Base-by-base conservation (phyloP, 2,329 filamentous ascomycete genomes). In the Emmonsiellopsis sp. region DNA sequence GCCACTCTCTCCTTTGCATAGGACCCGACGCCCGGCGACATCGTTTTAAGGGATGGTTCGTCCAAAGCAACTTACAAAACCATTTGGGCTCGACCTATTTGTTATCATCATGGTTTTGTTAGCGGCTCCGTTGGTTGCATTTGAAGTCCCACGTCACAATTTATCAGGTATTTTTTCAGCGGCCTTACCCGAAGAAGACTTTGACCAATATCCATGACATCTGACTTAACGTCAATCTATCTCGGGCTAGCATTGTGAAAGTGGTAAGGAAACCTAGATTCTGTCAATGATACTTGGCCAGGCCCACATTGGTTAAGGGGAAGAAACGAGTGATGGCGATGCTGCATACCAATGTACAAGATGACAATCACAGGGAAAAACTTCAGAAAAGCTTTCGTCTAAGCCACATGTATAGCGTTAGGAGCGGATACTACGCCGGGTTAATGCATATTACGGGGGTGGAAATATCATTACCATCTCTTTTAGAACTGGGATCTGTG, bases 341-440 rank as follows among this genome's bases (percentile, higher is more conserved):
- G 42, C 21, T 17, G 10, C 66, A 56, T 63, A 82, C 80, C 88
- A 47, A 93, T 73, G 65, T 95, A 95, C 51, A 95, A 73, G 52
- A 95, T 86, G 47, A 88, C 74, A 43, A 94, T 87, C 31, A 92
- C 77, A 1, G 88, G 86, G 53, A 82, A 66, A 56, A 93, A 95
- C 63, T 91, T 91, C 67, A 91, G 70, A 65, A 95, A 95, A 65
- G 95, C 89, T 69, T 91, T 92, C 40, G 87, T 82, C 80, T 82
- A 47, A 52, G 42, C 50, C 49, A 10, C 42, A 17, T 10, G 10
- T 32, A 33, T 11, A 13, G 13, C 11, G 21, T 52, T 39, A 52
- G 56, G 37, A 45, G 56, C 32, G 33, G n/a, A 44, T 13, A 44
- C 40, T 21, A 37, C 5, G 21, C 49, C 39, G n/a, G 21, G 14